Evolutionary conservation across 2,329 filamentous ascomycete genomes (phyloP).

Genomic region (Beauveria asiatica): DNA sequence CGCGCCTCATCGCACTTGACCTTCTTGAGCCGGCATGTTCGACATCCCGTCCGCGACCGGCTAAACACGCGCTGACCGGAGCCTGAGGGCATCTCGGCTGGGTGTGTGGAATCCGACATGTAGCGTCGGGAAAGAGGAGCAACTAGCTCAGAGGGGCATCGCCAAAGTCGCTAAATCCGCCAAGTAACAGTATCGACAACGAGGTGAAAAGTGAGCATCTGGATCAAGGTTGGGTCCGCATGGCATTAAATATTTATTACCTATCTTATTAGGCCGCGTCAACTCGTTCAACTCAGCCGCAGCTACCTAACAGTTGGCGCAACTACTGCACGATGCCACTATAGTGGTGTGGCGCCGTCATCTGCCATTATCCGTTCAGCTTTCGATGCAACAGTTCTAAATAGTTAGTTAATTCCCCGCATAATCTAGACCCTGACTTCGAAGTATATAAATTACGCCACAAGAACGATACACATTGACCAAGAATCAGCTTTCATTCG

Average conservation of each 20-base stretch:
- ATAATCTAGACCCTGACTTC: too few relatives aligned
- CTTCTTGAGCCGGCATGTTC: constrained; percentile 24
- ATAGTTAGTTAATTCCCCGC: too few relatives aligned
- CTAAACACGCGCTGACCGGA: background rate
- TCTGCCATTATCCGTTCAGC: too few relatives aligned
- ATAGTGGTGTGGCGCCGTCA: too few relatives aligned
- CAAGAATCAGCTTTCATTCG: too few relatives aligned
- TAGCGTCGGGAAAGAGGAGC: background rate
- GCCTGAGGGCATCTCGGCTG: background rate
- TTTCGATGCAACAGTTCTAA: too few relatives aligned
- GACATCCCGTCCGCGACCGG: constrained; percentile 18
- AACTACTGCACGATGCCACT: too few relatives aligned
- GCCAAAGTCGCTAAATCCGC: background rate
- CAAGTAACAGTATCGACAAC: background rate
- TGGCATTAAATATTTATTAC: background rate
- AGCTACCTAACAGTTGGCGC: too few relatives aligned
- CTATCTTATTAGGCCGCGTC: background rate
- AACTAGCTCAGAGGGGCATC: background rate
- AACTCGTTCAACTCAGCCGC: background rate
- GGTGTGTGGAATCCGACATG: background rate
- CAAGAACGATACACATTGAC: too few relatives aligned
- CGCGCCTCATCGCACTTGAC: constrained; percentile 24
- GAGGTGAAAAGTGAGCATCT: background rate
- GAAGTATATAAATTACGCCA: too few relatives aligned
- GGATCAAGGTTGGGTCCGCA: too few relatives aligned